phyloP scores from a whole-genome alignment of 176 grass and related monocot species.

The Panicum miliaceum region DNA sequence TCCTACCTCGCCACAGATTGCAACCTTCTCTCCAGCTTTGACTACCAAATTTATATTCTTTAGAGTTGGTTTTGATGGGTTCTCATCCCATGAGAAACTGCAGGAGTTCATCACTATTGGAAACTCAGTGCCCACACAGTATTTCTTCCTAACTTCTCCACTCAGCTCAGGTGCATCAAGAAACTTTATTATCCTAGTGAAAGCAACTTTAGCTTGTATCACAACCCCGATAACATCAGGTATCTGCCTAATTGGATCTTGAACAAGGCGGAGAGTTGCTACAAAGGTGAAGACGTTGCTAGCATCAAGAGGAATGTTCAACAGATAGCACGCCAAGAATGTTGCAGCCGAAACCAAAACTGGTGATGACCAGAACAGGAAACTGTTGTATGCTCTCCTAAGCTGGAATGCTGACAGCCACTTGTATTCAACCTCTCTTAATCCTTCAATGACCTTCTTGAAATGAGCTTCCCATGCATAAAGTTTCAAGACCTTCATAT shows the following conservation, averaged over 20 bases:
- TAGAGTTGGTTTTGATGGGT: constrained; percentile 57
- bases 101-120: constrained; percentile 59
- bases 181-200: constrained; percentile 72
- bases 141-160: constrained; percentile 48
- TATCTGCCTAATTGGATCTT: constrained; percentile 80
- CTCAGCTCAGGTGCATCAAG: constrained; percentile 80
- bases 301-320: constrained; percentile 73
- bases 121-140: constrained; percentile 25
- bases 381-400: constrained; percentile 79
- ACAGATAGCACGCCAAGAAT: constrained; percentile 80
- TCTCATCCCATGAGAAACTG: constrained; percentile 89
- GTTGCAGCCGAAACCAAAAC: constrained; percentile 87
- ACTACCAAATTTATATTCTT: constrained; percentile 73
- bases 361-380: constrained; percentile 92
- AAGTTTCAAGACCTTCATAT: constrained; percentile 87
- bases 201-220: constrained; percentile 93
- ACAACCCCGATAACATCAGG: constrained; percentile 81
- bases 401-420: constrained; percentile 88
- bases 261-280: constrained; percentile 80
- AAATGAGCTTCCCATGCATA: constrained; percentile 97
- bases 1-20: constrained; percentile 96
- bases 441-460: constrained; percentile 73
- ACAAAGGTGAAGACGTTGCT: constrained; percentile 92
- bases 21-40: constrained; percentile 75
- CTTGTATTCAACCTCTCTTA: constrained; percentile 74